These are phyloP conservation scores for Termitomyces titanicus DNA, from an alignment of 768 basidiomycete genomes.

Conservation along the genomic window DNA sequence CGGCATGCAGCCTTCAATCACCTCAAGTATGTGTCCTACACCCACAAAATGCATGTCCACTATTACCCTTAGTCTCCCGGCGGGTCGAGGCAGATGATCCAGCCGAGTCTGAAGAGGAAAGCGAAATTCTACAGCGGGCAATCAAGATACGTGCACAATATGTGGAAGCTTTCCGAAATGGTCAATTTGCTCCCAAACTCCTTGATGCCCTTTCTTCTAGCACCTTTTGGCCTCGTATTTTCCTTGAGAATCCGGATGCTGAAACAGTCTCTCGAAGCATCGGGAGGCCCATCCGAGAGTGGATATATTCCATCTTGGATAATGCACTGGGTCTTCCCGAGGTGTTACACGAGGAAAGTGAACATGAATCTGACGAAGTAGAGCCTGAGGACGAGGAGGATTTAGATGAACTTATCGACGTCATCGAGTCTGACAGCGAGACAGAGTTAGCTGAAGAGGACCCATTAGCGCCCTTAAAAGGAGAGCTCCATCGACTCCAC, in stretches of 20 bases:
- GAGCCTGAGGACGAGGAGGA: slow-evolving; percentile 34
- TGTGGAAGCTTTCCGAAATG: slow-evolving; percentile 59
- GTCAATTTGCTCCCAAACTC: slow-evolving; percentile 51
- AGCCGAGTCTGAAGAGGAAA: slow-evolving; percentile 16
- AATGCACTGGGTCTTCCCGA: slow-evolving; percentile 61
- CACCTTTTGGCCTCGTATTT: slow-evolving; percentile 69
- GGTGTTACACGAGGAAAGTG: slow-evolving; percentile 10
- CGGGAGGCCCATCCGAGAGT: slow-evolving; percentile 57
- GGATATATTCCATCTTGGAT: slow-evolving; percentile 67
- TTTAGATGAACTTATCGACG: slow-evolving; percentile 56
- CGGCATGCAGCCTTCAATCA: slow-evolving; percentile 38
- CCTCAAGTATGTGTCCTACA: slow-evolving; percentile 64
- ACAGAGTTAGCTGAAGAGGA: slow-evolving; percentile 52
- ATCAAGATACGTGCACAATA: slow-evolving; percentile 47
- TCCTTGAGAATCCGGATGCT: slow-evolving; percentile 74
- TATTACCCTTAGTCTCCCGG: slow-evolving; percentile 51
- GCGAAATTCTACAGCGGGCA: slow-evolving; percentile 18
- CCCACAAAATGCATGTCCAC: slow-evolving; percentile 48
- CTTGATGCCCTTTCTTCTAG: slow-evolving; percentile 59
- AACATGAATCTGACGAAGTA: slow-evolving; percentile 10
- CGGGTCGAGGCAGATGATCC: slow-evolving; percentile 30
- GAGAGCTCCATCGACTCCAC: slow-evolving; percentile 59
- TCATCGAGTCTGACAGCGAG: slow-evolving; percentile 49
- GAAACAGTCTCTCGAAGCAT: slow-evolving; percentile 65
- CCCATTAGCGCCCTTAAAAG: slow-evolving; percentile 65